phyloP scores from a whole-genome alignment of 164 flowering plant species.

The Tetrastigma voinierianum region DNA sequence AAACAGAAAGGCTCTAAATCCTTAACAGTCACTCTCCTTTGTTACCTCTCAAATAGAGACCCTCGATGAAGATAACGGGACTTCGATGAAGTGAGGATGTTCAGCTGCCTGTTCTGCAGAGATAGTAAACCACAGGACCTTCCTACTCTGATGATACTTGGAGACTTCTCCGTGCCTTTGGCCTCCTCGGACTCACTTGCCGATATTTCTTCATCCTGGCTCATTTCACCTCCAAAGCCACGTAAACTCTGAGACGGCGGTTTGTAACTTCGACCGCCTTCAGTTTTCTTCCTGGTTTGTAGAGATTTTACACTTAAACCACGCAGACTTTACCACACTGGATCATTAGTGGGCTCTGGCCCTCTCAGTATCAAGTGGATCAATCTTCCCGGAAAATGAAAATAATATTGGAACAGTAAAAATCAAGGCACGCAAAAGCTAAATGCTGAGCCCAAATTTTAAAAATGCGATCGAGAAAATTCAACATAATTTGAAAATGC shows the following conservation, averaged over 20 bases:
- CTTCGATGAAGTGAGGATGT: slow-evolving; percentile 97
- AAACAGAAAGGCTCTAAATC: neutral
- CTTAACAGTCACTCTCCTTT: neutral
- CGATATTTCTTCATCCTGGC: slow-evolving; percentile 61
- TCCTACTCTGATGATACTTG: slow-evolving; percentile 56
- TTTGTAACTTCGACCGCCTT: neutral
- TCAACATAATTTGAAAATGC: too few species aligned
- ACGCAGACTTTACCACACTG: too few species aligned
- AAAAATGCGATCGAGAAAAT: too few species aligned
- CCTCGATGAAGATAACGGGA: slow-evolving; percentile 70
- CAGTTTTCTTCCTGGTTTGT: neutral
- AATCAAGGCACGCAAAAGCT: too few species aligned
- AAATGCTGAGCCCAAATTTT: too few species aligned
- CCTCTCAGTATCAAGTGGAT: too few species aligned
- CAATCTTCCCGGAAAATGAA: too few species aligned
- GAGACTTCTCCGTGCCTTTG: slow-evolving; percentile 74
- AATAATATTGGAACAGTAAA: too few species aligned
- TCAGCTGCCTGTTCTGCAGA: slow-evolving; percentile 91
- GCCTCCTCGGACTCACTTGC: slow-evolving; percentile 81
- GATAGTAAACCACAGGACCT: slow-evolving; percentile 86
- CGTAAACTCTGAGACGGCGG: neutral
- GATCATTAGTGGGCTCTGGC: too few species aligned
- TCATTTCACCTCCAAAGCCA: slow-evolving; percentile 41
- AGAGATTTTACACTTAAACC: too few species aligned
- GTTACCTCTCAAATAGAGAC: slow-evolving; percentile 85